Percentiles rank a stretch among this genome's conserved stretches.
Evolutionary conservation across 345 rosid genomes (phyloP).

Genomic region (Salix viminalis): DNA sequence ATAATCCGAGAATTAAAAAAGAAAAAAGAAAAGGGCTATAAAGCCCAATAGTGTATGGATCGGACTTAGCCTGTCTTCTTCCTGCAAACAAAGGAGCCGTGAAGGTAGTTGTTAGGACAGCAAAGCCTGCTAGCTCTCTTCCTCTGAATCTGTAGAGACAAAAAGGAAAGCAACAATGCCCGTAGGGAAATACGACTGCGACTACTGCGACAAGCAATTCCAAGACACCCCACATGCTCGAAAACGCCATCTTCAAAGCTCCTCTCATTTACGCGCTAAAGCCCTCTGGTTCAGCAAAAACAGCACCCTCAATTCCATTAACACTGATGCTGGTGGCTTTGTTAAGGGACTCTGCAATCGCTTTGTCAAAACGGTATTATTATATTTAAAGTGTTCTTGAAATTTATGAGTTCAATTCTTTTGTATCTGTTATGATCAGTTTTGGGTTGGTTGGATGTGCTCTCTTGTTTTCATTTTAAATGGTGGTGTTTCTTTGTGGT

Average conservation of each 20-base stretch:
- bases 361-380: conserved; percentile 48
- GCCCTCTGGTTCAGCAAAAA: conserved; percentile 63
- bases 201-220: conserved; percentile 91
- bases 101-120: too few species aligned
- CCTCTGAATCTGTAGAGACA: neutral
- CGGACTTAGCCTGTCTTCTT: too few species aligned
- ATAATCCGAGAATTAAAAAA: too few species aligned
- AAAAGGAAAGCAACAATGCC: conserved; percentile 37
- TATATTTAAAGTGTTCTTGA: neutral
- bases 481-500: neutral
- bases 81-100: too few species aligned
- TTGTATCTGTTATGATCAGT: too few species aligned
- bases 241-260: conserved; percentile 77
- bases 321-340: conserved; percentile 25
- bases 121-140: neutral
- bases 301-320: conserved; percentile 17
- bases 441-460: neutral
- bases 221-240: conserved; percentile 74
- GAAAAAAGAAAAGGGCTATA: too few species aligned
- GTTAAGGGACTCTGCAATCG: conserved; percentile 60
- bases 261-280: conserved; percentile 78
- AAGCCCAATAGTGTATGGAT: too few species aligned
- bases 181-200: conserved; percentile 71
- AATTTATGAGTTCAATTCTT: neutral
- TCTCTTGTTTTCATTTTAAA: neutral